Evolutionary conservation across 352 stramenopile species (phyloP).

Genomic region (Phytopythium litorale): DNA sequence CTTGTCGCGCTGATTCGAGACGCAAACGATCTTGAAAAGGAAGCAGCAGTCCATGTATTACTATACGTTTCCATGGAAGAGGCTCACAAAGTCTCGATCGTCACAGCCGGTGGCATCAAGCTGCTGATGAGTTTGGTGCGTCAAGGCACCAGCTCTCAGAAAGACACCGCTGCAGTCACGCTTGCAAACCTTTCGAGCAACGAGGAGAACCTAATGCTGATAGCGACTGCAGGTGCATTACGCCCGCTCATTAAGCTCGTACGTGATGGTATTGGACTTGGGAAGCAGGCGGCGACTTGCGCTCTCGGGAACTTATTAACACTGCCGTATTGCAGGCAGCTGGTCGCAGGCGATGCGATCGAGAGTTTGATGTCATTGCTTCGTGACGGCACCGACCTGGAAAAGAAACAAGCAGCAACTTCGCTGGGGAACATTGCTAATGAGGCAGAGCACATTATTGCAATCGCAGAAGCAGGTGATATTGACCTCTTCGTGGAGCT

Average conservation of each 20-base stretch:
- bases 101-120: neutral
- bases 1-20: too few relatives aligned
- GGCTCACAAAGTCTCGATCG: neutral
- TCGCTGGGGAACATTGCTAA: too few relatives aligned
- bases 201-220: neutral
- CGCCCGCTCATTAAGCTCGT: neutral
- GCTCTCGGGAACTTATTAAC: neutral
- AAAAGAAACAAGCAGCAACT: neutral
- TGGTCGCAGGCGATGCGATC: too few relatives aligned
- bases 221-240: neutral
- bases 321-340: too few relatives aligned
- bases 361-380: too few relatives aligned
- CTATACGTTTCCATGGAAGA: too few relatives aligned
- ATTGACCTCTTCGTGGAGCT: neutral
- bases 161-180: neutral
- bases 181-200: neutral
- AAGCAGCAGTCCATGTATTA: too few relatives aligned
- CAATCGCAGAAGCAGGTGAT: neutral
- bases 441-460: too few relatives aligned
- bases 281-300: neutral
- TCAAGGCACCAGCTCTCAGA: neutral
- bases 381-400: neutral
- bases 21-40: too few relatives aligned
- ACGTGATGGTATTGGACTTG: neutral
- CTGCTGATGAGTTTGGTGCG: neutral